Conservation (phyloP, 768 basidiomycete genomes). For the Nevesoporus exiguus region DNA sequence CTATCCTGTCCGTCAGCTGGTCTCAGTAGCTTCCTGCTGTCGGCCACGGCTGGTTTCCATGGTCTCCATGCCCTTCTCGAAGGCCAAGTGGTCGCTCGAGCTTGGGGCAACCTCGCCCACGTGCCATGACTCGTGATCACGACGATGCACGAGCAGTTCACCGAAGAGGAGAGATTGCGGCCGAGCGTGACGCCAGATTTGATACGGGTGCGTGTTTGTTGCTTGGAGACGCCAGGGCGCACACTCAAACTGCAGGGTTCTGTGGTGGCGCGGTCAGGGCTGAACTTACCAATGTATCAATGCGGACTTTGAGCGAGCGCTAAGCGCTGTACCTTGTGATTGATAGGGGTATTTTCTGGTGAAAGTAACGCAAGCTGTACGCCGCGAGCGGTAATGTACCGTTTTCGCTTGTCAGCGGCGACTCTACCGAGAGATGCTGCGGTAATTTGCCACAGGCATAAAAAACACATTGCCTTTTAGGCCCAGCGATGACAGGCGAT, state of each 20-base stretch:
- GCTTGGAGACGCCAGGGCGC: accelerated
- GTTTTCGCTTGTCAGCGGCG: no score
- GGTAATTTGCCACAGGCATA: no score
- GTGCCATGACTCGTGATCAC: conserved; percentile 61
- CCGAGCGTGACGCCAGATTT: conserved; percentile 55
- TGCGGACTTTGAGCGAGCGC: conserved; percentile 43
- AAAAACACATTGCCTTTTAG: no score
- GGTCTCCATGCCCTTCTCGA: no score
- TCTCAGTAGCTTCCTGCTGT: no score
- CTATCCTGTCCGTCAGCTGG: no score
- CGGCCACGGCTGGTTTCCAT: no score
- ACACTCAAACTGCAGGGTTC: neutral
- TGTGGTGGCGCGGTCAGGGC: conserved; percentile 47
- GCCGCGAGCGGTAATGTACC: no score
- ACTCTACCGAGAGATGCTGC: no score
- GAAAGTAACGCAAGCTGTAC: neutral
- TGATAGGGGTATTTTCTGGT: neutral
- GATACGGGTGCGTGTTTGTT: conserved; percentile 44
- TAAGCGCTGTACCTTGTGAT: conserved; percentile 23
- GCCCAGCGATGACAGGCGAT: no score
- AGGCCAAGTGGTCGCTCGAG: no score
- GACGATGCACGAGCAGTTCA: conserved; percentile 60
- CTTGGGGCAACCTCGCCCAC: conserved; percentile 69
- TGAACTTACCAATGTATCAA: conserved; percentile 43
- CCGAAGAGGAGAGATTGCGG: conserved; percentile 42